phyloP scores from a whole-genome alignment of 1,284 basidiomycete species.

The Pseudozyma flocculosa region DNA sequence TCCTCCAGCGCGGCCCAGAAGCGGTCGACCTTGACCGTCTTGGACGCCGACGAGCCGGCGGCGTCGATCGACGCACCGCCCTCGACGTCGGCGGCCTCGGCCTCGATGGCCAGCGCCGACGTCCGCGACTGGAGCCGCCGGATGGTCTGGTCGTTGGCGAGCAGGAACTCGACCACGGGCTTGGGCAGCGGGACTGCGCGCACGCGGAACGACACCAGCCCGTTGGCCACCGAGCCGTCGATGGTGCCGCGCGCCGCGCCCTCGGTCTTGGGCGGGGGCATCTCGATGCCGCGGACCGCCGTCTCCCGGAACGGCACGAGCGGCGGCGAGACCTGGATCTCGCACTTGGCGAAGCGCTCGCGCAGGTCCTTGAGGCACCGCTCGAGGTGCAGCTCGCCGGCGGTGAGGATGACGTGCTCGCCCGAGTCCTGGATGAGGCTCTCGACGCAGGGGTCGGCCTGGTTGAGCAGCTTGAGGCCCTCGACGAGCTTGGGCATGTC shows the following conservation, averaged over 20 bases:
- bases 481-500: conserved; percentile 89
- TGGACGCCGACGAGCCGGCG: conserved; percentile 22
- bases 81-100: conserved; percentile 16
- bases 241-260: conserved; percentile 78
- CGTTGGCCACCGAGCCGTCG: conserved; percentile 69
- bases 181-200: conserved; percentile 78
- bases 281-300: conserved; percentile 70
- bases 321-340: conserved; percentile 88
- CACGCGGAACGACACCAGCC: conserved; percentile 78
- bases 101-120: conserved; percentile 50
- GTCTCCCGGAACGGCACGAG: conserved; percentile 98
- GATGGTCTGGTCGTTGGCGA: conserved; percentile 68
- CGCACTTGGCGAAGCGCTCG: conserved; percentile 89
- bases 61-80: conserved; percentile 18
- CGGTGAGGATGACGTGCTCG: conserved; percentile 94
- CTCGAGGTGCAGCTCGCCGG: conserved; percentile 95
- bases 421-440: conserved; percentile 95
- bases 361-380: conserved; percentile 91
- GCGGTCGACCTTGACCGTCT: conserved; percentile 61
- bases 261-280: conserved; percentile 78
- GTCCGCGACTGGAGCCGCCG: conserved; percentile 33
- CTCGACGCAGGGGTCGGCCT: conserved; percentile 96
- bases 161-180: conserved; percentile 70
- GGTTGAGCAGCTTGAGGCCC: conserved; percentile 85
- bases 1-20: conserved; percentile 78